Evolutionary conservation across 23 red algal genomes (phyloP).

Genomic region (Gracilaria caudata): DNA sequence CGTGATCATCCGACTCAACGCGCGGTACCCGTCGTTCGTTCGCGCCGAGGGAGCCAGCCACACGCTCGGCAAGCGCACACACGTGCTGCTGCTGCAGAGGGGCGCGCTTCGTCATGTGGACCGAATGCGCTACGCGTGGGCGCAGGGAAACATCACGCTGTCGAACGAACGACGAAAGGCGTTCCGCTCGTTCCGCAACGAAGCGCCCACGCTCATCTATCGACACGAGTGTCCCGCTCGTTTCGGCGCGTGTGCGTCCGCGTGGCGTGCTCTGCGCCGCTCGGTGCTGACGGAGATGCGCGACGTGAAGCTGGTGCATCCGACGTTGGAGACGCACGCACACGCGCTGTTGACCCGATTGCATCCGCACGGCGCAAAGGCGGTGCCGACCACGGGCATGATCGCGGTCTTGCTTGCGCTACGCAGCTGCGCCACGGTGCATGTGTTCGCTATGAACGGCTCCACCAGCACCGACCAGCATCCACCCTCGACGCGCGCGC

Average conservation of each 20-base stretch:
- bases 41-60: not conserved
- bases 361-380: not conserved
- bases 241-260: conserved; percentile 12
- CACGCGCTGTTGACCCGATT: not conserved
- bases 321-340: not conserved
- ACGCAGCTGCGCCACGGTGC: conserved; percentile 2
- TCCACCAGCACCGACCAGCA: not conserved
- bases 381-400: conserved; percentile 38
- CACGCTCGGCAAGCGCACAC: not conserved
- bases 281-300: not conserved
- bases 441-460: conserved; percentile 37
- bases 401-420: conserved; percentile 18
- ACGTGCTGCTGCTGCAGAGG: conserved; percentile 20
- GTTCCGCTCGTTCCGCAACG: not conserved
- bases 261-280: not conserved
- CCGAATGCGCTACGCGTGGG: conserved; percentile 7
- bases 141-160: not conserved
- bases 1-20: conserved; percentile 31
- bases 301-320: conserved; percentile 26
- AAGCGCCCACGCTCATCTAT: conserved; percentile 10
- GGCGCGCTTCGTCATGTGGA: conserved; percentile 3
- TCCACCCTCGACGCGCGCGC: not conserved
- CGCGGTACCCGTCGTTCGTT: conserved; percentile 7
- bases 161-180: not conserved
- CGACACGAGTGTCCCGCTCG: conserved; percentile 36